These are phyloP conservation scores for Orbilia quercus DNA, from an alignment of 2,329 filamentous ascomycete genomes.

Conservation along the genomic window DNA sequence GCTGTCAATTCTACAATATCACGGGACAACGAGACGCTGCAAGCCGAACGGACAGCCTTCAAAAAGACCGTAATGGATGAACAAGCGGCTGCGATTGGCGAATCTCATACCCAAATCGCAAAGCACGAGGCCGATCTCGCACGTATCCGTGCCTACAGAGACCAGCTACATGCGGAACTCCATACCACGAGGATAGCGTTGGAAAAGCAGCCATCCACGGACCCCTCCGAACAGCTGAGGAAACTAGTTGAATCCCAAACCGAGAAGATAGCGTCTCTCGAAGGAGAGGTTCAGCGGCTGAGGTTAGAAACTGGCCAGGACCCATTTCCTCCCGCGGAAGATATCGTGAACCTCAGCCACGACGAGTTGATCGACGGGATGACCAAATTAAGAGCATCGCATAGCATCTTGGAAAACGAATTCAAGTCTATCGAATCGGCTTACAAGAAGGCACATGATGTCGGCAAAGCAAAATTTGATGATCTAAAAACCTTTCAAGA, in stretches of 20 bases:
- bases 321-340: slow-evolving; percentile 62
- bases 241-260: slow-evolving; percentile 83
- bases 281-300: slow-evolving; percentile 82
- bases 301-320: slow-evolving; percentile 69
- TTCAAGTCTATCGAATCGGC: slow-evolving; percentile 88
- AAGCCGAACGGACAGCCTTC: slow-evolving; percentile 84
- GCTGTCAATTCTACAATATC: slow-evolving; percentile 85
- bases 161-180: slow-evolving; percentile 85
- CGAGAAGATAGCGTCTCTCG: slow-evolving; percentile 81
- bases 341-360: slow-evolving; percentile 71
- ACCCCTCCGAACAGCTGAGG: slow-evolving; percentile 74
- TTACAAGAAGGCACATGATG: slow-evolving; percentile 85
- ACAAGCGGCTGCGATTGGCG: slow-evolving; percentile 75
- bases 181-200: slow-evolving; percentile 81
- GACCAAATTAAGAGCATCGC: slow-evolving; percentile 79
- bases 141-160: slow-evolving; percentile 82
- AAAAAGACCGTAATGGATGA: slow-evolving; percentile 85
- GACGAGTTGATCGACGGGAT: slow-evolving; percentile 81
- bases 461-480: slow-evolving; percentile 79
- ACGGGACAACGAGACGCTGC: slow-evolving; percentile 84
- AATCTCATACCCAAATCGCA: slow-evolving; percentile 84
- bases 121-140: slow-evolving; percentile 85
- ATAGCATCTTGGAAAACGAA: slow-evolving; percentile 85
- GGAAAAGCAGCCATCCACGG: slow-evolving; percentile 77
- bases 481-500: slow-evolving; percentile 52